Evolutionary conservation across 495 filamentous ascomycete species (phyloP).

Genomic region (Bathelium albidoporum): DNA sequence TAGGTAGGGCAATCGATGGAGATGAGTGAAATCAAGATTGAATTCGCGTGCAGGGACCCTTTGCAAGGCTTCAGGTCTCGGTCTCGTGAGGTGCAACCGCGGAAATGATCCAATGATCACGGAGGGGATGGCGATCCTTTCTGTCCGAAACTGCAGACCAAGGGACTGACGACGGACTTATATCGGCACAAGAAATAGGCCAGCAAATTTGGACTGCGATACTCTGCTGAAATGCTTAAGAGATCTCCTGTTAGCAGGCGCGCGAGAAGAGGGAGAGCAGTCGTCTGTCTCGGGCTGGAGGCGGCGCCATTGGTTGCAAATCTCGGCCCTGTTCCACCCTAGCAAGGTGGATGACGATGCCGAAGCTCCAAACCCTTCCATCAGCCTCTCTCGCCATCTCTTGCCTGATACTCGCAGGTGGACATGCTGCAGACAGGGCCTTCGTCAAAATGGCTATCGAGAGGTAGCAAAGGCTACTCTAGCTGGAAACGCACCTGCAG

Average conservation of each 20-base stretch:
- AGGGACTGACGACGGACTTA: background rate
- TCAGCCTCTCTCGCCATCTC: background rate
- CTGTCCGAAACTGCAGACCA: background rate
- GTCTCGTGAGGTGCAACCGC: constrained; percentile 2
- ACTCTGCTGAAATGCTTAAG: background rate
- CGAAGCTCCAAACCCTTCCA: background rate
- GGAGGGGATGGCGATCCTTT: background rate
- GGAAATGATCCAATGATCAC: background rate
- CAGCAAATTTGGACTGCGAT: background rate
- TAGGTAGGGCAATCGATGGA: background rate
- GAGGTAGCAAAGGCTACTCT: background rate
- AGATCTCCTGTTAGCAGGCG: background rate
- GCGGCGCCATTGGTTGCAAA: background rate
- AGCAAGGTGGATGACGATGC: background rate
- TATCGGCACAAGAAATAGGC: background rate
- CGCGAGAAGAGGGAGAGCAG: background rate
- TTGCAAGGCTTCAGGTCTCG: background rate
- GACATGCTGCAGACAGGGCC: background rate
- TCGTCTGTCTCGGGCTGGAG: background rate
- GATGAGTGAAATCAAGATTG: background rate
- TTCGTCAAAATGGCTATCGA: background rate
- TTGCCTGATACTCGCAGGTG: background rate
- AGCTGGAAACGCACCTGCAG: background rate
- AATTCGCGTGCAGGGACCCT: background rate
- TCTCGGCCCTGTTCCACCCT: background rate